Evolutionary conservation across 768 basidiomycete genomes (phyloP).

Genomic region (Pholiota molesta): DNA sequence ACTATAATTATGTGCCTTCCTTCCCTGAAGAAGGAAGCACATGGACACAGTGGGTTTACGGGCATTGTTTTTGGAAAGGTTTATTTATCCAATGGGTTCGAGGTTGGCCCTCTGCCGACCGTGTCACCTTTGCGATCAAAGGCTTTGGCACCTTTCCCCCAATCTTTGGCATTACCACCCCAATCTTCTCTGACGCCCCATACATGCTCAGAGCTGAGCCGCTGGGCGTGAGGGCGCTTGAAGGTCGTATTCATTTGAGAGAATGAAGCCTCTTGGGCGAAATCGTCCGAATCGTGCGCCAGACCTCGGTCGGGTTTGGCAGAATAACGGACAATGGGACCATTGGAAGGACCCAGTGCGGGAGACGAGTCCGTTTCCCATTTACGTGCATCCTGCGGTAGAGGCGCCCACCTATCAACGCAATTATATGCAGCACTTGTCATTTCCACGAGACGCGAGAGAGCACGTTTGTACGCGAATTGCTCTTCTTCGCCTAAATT

Average conservation of each 20-base stretch:
- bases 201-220: conserved; percentile 15
- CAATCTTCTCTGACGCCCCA: conserved; percentile 22
- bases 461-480: conserved; percentile 64
- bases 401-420: conserved; percentile 38
- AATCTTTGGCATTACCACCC: conserved; percentile 11
- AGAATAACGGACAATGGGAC: background rate
- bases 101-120: background rate
- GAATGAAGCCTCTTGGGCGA: conserved; percentile 12
- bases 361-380: conserved; percentile 15
- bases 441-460: conserved; percentile 63
- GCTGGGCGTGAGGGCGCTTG: conserved; percentile 15
- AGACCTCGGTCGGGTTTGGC: background rate
- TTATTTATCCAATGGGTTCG: background rate
- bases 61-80: background rate
- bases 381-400: conserved; percentile 24
- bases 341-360: background rate
- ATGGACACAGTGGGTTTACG: background rate
- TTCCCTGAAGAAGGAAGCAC: background rate
- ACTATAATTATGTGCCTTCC: background rate
- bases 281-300: conserved; percentile 3
- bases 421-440: conserved; percentile 40
- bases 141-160: conserved; percentile 12
- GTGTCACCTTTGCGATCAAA: background rate
- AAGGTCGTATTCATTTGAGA: conserved; percentile 5
- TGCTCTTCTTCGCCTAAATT: conserved; percentile 56